Evolutionary conservation across 495 filamentous ascomycete species (phyloP).

Genomic region (Extremus antarcticus): DNA sequence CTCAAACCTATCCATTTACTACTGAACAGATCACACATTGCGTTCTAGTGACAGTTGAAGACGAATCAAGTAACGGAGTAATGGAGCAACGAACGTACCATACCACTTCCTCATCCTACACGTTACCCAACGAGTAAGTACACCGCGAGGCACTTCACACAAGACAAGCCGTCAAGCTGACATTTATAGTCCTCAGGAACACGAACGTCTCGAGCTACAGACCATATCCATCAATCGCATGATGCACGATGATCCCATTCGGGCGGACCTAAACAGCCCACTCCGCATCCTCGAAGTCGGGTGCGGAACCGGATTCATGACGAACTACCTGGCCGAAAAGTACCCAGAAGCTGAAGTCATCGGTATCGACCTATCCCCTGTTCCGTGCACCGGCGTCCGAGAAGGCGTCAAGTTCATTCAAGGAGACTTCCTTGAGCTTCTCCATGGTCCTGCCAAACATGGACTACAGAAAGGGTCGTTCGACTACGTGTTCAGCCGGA

Average conservation of each 20-base stretch:
- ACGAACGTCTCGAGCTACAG: not conserved
- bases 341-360: slow-evolving; percentile 1
- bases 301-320: not conserved
- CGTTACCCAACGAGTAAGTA: not conserved
- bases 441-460: too few species aligned
- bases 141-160: not conserved
- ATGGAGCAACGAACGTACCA: too few species aligned
- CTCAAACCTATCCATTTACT: too few species aligned
- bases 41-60: too few species aligned
- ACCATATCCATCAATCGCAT: not conserved
- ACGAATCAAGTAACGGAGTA: too few species aligned
- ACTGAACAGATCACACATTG: too few species aligned
- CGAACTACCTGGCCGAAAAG: not conserved
- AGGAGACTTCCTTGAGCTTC: not conserved
- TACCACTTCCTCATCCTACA: not conserved
- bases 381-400: not conserved
- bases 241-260: not conserved
- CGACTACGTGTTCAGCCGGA: slow-evolving; percentile 1
- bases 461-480: not conserved
- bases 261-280: not conserved
- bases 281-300: not conserved
- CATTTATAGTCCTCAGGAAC: not conserved
- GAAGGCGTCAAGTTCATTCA: not conserved
- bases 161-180: not conserved
- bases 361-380: not conserved